Base-by-base conservation (phyloP, 2,329 filamentous ascomycete species). In the Parafenestella ontariensis region DNA sequence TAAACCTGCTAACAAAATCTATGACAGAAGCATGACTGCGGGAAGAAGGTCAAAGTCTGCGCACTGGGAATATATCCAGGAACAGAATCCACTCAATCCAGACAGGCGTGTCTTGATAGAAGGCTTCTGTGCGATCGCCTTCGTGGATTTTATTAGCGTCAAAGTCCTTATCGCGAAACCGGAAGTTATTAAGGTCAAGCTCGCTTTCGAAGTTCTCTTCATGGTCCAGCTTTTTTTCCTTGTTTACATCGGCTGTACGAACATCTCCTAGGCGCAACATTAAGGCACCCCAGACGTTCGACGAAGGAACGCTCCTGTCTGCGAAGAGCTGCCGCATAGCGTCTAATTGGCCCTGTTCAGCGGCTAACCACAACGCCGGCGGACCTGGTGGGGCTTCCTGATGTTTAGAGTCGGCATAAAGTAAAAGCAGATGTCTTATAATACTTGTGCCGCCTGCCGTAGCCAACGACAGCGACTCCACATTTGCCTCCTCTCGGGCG, bases 31-130 rank as follows among this genome's bases (percentile, higher is more conserved):
- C 33, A 5, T 15, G 9, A n/a, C n/a, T n/a, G n/a, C n/a, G n/a
- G n/a, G n/a, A n/a, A n/a, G n/a, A n/a, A n/a, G n/a, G n/a, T n/a
- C n/a, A n/a, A n/a, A n/a, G n/a, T n/a, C n/a, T n/a, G n/a, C n/a
- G n/a, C n/a, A n/a, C n/a, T n/a, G n/a, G n/a, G n/a, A n/a, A n/a
- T n/a, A n/a, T n/a, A n/a, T n/a, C n/a, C n/a, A n/a, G n/a, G n/a
- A n/a, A n/a, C n/a, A n/a, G n/a, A n/a, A n/a, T 28, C 40, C 40
- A 42, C 40, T 42, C 40, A n/a, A 42, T 29, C 40, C 40, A 42
- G 15, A 42, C 24, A 10, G 40, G 11, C 3, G n/a, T 17, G 4
- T 42, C 23, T 43, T 43, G 7, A 15, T 43, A 43, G 41, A 29
- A 43, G n/a, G 41, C 41, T 18, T 28, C 41, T n/a, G n/a, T 29